Base-by-base conservation (phyloP, 306 rosid species). In the Oemleria cerasiformis region DNA sequence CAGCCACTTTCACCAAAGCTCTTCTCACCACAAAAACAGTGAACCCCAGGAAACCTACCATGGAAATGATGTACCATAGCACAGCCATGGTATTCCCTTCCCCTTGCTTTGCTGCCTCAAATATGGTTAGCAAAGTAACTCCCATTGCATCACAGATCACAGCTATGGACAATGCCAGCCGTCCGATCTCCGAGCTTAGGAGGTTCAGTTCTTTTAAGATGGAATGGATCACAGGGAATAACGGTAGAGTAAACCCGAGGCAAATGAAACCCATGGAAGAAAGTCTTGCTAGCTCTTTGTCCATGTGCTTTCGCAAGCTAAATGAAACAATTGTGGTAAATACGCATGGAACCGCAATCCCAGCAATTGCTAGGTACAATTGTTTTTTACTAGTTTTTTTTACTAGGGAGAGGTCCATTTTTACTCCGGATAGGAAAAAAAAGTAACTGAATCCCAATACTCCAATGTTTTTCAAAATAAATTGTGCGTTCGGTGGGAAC, bases 151-250 rank as follows among this genome's bases (percentile, higher is more conserved):
- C 98, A 16, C 89, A 66, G 25, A 93, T 70, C 0, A 93, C 39
- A 1, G 92, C 70, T 0, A 44, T 67, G 5, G 97, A 74, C 44
- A 87, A 58, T 0, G 97, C 73, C 55, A 84, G 20, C 25, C 84
- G 54, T 0, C 97, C 98, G 0, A 88, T 63, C 38, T 93, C 96
- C 0, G 98, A 91, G 71, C 88, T 91, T 4, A 93, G 39, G 17
- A 91, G 97, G 58, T 93, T 91, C 36, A 87, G 82, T 75, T 93
- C 97, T 68, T 76, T 68, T 0, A 93, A 86, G 8, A 85, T 19
- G 20, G 66, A 65, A 75, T 75, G 78, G 7, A 93, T 40, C 1
- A 76, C 79, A 0, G 86, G 92, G 71, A 89, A 91, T 43, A 70
- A 57, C 1, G 74, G 74, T n/a, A 70, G n/a, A 23, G 74, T 34